These are phyloP conservation scores for Phalaenopsis equestris DNA, from an alignment of 106 monocot genomes.

Conservation along the genomic window DNA sequence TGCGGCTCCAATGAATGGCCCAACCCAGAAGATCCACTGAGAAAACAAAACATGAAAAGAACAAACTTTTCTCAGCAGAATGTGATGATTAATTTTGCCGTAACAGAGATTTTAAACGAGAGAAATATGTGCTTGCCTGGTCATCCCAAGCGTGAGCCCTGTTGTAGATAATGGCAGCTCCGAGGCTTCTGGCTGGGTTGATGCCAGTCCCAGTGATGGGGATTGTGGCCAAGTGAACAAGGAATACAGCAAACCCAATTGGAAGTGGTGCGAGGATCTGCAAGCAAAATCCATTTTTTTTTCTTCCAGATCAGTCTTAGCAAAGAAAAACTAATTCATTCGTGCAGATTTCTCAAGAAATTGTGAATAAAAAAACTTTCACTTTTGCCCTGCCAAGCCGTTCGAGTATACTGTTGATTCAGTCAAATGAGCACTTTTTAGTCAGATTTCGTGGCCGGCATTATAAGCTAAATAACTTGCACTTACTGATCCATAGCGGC, in stretches of 20 bases:
- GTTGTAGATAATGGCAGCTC: slow-evolving; percentile 8
- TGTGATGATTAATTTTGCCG: background rate
- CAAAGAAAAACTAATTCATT: background rate
- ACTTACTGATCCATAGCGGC: too few species aligned
- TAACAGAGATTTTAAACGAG: background rate
- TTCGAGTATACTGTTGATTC: too few species aligned
- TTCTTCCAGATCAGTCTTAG: background rate
- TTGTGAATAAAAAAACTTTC: too few species aligned
- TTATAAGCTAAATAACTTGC: too few species aligned
- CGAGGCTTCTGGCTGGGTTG: slow-evolving; percentile 10
- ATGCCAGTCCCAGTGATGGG: slow-evolving; percentile 9
- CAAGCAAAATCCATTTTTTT: background rate
- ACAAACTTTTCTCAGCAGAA: background rate
- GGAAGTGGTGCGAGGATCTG: slow-evolving; percentile 10
- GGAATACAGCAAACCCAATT: slow-evolving; percentile 7
- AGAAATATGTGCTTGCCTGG: background rate
- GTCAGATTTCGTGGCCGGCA: too few species aligned
- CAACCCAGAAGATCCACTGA: slow-evolving; percentile 39
- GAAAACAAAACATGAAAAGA: background rate
- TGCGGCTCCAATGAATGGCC: slow-evolving; percentile 27
- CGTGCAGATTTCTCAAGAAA: too few species aligned
- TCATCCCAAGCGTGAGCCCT: slow-evolving; percentile 6
- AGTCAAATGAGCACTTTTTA: too few species aligned
- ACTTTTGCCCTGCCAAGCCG: too few species aligned
- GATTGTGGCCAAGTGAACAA: slow-evolving; percentile 9